Evolutionary conservation across 192 early-diverging fungal species (phyloP).

Genomic region (Coemansia umbellata): DNA sequence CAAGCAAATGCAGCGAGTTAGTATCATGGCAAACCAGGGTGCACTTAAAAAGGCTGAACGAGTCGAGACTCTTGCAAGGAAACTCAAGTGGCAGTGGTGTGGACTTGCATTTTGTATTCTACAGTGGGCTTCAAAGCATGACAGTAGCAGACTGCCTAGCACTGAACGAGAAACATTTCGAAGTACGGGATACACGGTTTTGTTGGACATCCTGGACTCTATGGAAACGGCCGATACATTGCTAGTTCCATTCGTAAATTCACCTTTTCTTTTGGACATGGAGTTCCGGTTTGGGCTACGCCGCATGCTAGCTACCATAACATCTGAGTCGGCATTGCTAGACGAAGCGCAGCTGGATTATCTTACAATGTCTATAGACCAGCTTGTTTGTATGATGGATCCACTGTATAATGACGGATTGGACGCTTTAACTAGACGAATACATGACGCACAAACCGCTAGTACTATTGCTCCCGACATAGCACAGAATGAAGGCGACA

Average conservation of each 20-base stretch:
- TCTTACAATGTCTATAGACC: slow-evolving; percentile 64
- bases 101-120: slow-evolving; percentile 15
- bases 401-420: slow-evolving; percentile 34
- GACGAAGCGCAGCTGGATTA: slow-evolving; percentile 63
- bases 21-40: not conserved
- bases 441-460: not conserved
- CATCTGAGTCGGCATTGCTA: slow-evolving; percentile 12
- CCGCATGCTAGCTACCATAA: slow-evolving; percentile 47
- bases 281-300: slow-evolving; percentile 69
- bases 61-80: slow-evolving; percentile 17
- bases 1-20: slow-evolving; percentile 9
- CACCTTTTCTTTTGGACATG: slow-evolving; percentile 81
- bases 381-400: slow-evolving; percentile 57
- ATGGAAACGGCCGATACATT: slow-evolving; percentile 55
- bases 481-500: not conserved
- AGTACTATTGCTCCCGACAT: too few species aligned
- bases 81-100: slow-evolving; percentile 50
- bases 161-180: too few species aligned
- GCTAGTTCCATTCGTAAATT: slow-evolving; percentile 59
- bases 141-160: too few species aligned
- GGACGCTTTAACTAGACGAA: not conserved
- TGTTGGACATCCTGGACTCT: slow-evolving; percentile 62
- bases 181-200: slow-evolving; percentile 20
- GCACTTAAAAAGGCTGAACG: not conserved
- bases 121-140: slow-evolving; percentile 18